A percentile compares a stretch with the other conserved stretches of the same genome.
These are phyloP conservation scores for Naganishia vaughanmartiniae DNA, from an alignment of 768 basidiomycete genomes.

Conservation along the genomic window DNA sequence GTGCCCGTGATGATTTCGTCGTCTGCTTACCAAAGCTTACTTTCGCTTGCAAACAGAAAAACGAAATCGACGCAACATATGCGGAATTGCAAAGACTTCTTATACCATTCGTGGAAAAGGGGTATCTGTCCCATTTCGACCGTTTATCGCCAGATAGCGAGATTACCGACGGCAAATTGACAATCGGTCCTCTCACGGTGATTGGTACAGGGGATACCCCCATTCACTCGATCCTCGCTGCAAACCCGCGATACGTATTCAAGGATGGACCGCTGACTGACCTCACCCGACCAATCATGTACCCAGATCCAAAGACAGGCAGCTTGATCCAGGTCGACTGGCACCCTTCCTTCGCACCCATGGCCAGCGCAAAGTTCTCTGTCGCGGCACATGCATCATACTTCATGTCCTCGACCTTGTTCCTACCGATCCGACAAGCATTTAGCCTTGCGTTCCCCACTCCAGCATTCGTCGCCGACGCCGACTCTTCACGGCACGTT, in stretches of 20 bases:
- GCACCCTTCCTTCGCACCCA: constrained; percentile 33
- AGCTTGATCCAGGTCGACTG: constrained; percentile 30
- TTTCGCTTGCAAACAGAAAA: constrained; percentile 31
- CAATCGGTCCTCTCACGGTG: constrained; percentile 36
- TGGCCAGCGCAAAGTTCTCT: constrained; percentile 31
- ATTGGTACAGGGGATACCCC: constrained; percentile 41
- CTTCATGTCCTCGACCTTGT: background rate
- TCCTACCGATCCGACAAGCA: constrained; percentile 2
- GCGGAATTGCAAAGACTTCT: constrained; percentile 34
- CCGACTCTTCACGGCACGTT: constrained; percentile 5
- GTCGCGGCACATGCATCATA: constrained; percentile 8
- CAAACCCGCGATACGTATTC: constrained; percentile 36
- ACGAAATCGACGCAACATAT: constrained; percentile 35
- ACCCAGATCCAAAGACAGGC: constrained; percentile 24
- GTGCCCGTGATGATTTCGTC: background rate
- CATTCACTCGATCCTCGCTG: constrained; percentile 28
- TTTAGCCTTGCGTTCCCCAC: constrained; percentile 11
- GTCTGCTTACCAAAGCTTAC: background rate
- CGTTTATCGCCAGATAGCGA: constrained; percentile 25
- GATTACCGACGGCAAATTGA: constrained; percentile 26
- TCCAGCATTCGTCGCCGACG: constrained; percentile 7
- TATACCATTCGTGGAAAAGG: constrained; percentile 35
- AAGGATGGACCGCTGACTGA: constrained; percentile 35
- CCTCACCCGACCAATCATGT: constrained; percentile 25
- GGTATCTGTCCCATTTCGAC: constrained; percentile 37